A percentile compares a stretch with the other conserved stretches of the same genome.
phyloP scores from a whole-genome alignment of 345 rosid species.

The Eucalyptus pauciflora region DNA sequence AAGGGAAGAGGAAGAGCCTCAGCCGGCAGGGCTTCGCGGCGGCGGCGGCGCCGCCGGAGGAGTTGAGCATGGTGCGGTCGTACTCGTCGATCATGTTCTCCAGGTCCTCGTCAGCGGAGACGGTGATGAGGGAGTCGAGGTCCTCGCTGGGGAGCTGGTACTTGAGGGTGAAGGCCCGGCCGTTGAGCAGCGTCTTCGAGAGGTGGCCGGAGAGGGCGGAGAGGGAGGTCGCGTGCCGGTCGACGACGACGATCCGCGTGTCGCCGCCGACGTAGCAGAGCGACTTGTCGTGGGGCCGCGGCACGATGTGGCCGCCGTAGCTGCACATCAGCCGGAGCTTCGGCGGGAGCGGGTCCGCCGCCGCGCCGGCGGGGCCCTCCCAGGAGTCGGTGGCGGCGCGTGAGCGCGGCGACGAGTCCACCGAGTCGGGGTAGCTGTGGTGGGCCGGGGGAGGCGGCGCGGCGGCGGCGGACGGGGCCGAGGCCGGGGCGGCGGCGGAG shows the following conservation, averaged over 20 bases:
- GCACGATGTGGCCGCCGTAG: slow-evolving; percentile 85
- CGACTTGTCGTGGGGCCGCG: slow-evolving; percentile 82
- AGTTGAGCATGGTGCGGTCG: slow-evolving; percentile 45
- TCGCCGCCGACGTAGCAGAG: slow-evolving; percentile 72
- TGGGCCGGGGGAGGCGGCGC: not conserved
- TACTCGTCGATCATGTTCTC: slow-evolving; percentile 97
- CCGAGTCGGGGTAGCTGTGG: slow-evolving; percentile 5
- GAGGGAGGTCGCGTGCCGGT: slow-evolving; percentile 51
- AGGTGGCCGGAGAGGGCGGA: slow-evolving; percentile 44
- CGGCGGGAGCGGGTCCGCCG: slow-evolving; percentile 25
- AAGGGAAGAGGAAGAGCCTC: slow-evolving; percentile 71
- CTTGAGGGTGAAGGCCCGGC: slow-evolving; percentile 63
- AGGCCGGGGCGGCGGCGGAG: not conserved
- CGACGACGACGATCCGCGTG: slow-evolving; percentile 83
- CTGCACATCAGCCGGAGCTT: slow-evolving; percentile 82
- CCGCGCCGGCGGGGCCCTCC: not conserved
- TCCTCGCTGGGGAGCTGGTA: slow-evolving; percentile 95
- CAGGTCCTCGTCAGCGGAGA: slow-evolving; percentile 88
- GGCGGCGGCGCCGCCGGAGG: slow-evolving; percentile 1
- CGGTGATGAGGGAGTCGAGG: slow-evolving; percentile 84
- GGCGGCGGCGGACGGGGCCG: not conserved
- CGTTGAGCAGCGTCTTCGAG: slow-evolving; percentile 50
- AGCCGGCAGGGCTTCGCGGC: slow-evolving; percentile 42
- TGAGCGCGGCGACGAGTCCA: slow-evolving; percentile 68
- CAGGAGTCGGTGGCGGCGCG: slow-evolving; percentile 55